Percentiles rank a stretch among this genome's conserved stretches.
These are phyloP conservation scores for Adiantum capillusveneris DNA, from an alignment of 75 land plant genomes.

Conservation along the genomic window DNA sequence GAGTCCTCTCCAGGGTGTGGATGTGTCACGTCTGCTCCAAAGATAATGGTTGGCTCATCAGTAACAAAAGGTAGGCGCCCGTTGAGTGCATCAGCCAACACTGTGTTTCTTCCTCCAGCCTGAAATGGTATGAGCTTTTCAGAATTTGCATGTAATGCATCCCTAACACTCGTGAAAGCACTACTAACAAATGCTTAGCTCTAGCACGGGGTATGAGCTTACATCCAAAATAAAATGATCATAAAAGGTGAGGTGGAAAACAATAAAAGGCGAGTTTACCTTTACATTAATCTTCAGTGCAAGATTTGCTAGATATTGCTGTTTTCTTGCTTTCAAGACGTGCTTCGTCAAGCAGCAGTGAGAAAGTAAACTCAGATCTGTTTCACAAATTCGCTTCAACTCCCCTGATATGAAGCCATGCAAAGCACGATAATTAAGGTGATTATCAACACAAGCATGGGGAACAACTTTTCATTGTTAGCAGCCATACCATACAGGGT, in stretches of 20 bases:
- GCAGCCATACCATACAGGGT: conserved; percentile 91
- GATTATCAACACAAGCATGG: too few species aligned
- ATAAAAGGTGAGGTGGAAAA: too few species aligned
- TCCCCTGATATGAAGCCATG: too few species aligned
- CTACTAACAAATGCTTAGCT: too few species aligned
- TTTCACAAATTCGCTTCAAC: conserved; percentile 87
- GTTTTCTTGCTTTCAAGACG: conserved; percentile 75
- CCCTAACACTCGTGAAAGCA: too few species aligned
- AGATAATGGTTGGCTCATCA: conserved; percentile 90
- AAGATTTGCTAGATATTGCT: conserved; percentile 85
- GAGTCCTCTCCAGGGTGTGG: conserved; percentile 92
- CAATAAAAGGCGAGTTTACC: too few species aligned
- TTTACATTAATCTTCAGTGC: conserved; percentile 92
- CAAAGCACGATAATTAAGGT: too few species aligned
- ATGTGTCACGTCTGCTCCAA: conserved; percentile 98
- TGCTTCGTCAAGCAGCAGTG: conserved; percentile 92
- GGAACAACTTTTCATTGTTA: too few species aligned
- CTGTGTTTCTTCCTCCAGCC: conserved; percentile 95
- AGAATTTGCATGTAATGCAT: too few species aligned
- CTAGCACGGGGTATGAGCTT: too few species aligned
- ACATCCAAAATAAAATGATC: too few species aligned
- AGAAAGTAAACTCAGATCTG: conserved; percentile 76
- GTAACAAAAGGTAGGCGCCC: conserved; percentile 78
- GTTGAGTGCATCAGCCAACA: conserved; percentile 66
- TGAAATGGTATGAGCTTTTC: too few species aligned